These are phyloP conservation scores for Yarrowia divulgata DNA, from an alignment of 805 yeast species.

Conservation along the genomic window DNA sequence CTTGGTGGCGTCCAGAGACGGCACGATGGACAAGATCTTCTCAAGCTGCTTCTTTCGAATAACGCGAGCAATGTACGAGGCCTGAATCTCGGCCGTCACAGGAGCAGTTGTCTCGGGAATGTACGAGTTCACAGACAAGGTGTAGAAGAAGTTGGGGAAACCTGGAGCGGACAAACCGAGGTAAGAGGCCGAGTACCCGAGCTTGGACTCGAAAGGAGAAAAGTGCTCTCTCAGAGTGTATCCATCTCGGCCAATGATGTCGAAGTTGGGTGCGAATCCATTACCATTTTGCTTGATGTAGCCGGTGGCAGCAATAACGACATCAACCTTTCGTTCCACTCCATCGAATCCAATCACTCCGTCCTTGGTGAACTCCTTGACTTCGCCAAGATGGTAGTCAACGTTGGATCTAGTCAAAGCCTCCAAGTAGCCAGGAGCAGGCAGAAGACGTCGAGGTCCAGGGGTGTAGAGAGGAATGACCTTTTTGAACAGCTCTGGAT, in stretches of 20 bases:
- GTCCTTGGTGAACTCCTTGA: constrained; percentile 41
- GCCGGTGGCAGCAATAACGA: constrained; percentile 39
- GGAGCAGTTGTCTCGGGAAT: constrained; percentile 34
- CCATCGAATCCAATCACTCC: constrained; percentile 42
- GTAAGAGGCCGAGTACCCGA: constrained; percentile 29
- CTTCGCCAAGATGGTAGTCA: constrained; percentile 40
- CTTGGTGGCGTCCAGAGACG: constrained; percentile 23
- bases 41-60: constrained; percentile 38
- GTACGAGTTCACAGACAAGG: constrained; percentile 38
- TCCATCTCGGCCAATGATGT: constrained; percentile 19
- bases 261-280: constrained; percentile 31
- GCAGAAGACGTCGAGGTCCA: constrained; percentile 41
- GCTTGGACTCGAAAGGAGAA: constrained; percentile 26
- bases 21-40: constrained; percentile 24
- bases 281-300: constrained; percentile 19
- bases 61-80: constrained; percentile 36
- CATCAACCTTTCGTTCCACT: constrained; percentile 32
- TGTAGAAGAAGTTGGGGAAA: constrained; percentile 40
- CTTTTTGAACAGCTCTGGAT: constrained; percentile 41
- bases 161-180: constrained; percentile 38
- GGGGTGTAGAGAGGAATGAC: constrained; percentile 41
- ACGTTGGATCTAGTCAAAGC: constrained; percentile 41
- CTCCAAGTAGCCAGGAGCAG: constrained; percentile 43
- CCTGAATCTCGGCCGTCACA: constrained; percentile 33
- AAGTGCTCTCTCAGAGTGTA: constrained; percentile 33